Evolutionary conservation across 1,139 yeast genomes (phyloP).

Genomic region (Tardiomyces depauwii): DNA sequence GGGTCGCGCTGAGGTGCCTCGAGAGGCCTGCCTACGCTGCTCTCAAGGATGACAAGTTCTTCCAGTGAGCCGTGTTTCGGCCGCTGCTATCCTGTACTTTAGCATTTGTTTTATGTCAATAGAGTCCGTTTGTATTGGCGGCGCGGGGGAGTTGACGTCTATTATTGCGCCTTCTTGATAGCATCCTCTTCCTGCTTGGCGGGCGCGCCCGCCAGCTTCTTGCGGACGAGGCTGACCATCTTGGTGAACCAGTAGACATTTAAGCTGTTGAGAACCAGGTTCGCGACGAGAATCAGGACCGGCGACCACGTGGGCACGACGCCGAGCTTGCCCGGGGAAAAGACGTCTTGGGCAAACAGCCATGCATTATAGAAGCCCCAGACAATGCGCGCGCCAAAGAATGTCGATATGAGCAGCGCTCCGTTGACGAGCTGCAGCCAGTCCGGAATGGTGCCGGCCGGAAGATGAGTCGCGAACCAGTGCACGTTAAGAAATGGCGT

Average conservation of each 20-base stretch:
- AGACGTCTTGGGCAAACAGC: constrained; percentile 15
- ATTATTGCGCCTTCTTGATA: neutral
- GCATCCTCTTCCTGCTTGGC: constrained; percentile 4
- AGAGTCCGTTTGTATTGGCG: no score
- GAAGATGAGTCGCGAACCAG: constrained; percentile 78
- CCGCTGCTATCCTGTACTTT: no score
- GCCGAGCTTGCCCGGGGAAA: constrained; percentile 22
- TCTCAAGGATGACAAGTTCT: constrained; percentile 16
- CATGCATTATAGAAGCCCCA: constrained; percentile 80
- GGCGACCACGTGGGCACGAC: constrained; percentile 37
- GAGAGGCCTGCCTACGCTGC: constrained; percentile 25
- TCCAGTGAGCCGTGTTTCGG: constrained; percentile 1
- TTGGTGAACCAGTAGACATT: constrained; percentile 58
- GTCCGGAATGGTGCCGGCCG: constrained; percentile 41
- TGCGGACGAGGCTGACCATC: constrained; percentile 60
- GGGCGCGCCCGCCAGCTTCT: constrained; percentile 5
- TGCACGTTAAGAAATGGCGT: constrained; percentile 89
- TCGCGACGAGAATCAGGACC: constrained; percentile 43
- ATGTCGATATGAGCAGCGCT: constrained; percentile 49
- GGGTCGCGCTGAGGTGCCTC: constrained; percentile 47
- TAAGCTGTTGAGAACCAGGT: constrained; percentile 52
- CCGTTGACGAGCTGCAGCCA: constrained; percentile 57
- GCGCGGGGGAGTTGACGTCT: no score
- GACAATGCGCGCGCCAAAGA: constrained; percentile 66
- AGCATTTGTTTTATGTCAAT: no score